Conservation (phyloP, 2,329 filamentous ascomycete species). For the Cladophialophora carrionii region DNA sequence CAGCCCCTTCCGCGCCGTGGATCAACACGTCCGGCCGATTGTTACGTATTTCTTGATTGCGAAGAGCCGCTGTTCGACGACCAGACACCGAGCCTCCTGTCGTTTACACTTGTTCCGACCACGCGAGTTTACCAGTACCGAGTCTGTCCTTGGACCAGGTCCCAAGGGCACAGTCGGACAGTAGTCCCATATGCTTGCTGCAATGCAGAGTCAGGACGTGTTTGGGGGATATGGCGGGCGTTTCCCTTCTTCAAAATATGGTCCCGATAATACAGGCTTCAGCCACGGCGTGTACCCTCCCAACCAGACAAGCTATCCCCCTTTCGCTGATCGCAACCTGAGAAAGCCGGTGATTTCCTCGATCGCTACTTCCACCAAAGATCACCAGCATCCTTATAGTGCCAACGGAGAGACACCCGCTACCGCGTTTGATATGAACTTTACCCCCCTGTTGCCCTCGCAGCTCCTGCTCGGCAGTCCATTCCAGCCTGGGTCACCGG, state of each 20-base stretch:
- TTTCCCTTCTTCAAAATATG: slow-evolving; percentile 60
- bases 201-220: slow-evolving; percentile 81
- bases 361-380: slow-evolving; percentile 81
- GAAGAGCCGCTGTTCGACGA: slow-evolving; percentile 9
- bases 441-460: slow-evolving; percentile 91
- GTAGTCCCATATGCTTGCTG: slow-evolving; percentile 57
- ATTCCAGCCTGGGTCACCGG: slow-evolving; percentile 92
- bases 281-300: slow-evolving; percentile 90
- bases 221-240: slow-evolving; percentile 34
- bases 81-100: background rate
- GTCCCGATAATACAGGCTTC: slow-evolving; percentile 77
- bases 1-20: slow-evolving; percentile 7
- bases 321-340: slow-evolving; percentile 84
- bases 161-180: slow-evolving; percentile 26
- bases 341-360: slow-evolving; percentile 82
- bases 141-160: slow-evolving; percentile 33
- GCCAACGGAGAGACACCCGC: slow-evolving; percentile 77
- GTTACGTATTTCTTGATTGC: slow-evolving; percentile 4
- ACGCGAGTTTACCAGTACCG: slow-evolving; percentile 1
- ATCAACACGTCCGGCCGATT: slow-evolving; percentile 11
- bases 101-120: background rate
- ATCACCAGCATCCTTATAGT: slow-evolving; percentile 57
- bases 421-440: slow-evolving; percentile 95
- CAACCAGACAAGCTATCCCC: slow-evolving; percentile 70
- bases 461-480: slow-evolving; percentile 93